Evolutionary conservation across 768 basidiomycete species (phyloP).

Genomic region (Tubosaeta sp.): DNA sequence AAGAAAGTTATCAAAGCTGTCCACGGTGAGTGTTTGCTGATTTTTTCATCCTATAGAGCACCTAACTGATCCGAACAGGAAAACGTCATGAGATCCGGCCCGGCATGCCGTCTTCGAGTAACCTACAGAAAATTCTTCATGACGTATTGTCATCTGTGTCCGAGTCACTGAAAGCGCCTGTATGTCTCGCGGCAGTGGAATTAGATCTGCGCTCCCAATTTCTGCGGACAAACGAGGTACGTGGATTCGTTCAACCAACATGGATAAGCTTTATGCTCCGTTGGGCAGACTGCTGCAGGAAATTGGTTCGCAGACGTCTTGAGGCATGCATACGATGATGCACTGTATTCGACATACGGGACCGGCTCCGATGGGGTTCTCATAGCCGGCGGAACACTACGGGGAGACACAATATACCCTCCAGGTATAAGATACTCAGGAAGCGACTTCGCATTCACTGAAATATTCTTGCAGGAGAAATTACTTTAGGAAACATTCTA

Average conservation of each 20-base stretch:
- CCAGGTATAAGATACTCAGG: conserved; percentile 47
- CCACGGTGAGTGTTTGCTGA: conserved; percentile 41
- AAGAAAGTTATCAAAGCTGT: conserved; percentile 58
- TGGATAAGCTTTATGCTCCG: background rate
- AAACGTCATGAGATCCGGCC: conserved; percentile 63
- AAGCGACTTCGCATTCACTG: background rate
- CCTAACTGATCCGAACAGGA: conserved; percentile 38
- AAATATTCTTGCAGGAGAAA: conserved; percentile 42
- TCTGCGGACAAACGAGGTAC: conserved; percentile 70
- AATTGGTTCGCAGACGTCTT: conserved; percentile 88
- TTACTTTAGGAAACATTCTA: conserved; percentile 82
- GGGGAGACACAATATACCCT: conserved; percentile 83
- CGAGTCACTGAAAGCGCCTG: conserved; percentile 64
- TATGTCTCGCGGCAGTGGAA: conserved; percentile 63
- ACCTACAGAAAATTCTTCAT: conserved; percentile 55
- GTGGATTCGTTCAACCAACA: background rate
- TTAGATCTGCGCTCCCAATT: conserved; percentile 73
- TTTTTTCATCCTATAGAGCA: background rate
- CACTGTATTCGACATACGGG: conserved; percentile 50
- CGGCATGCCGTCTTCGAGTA: conserved; percentile 49
- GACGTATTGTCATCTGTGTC: conserved; percentile 66
- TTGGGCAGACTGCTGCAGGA: conserved; percentile 54
- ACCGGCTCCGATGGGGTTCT: conserved; percentile 77
- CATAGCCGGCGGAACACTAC: conserved; percentile 77
- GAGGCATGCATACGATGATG: conserved; percentile 77